Evolutionary conservation across 2,329 filamentous ascomycete species (phyloP), one percentile per base, ranked within the genome.

Genomic region (Ceratocystis albifundus): DNA sequence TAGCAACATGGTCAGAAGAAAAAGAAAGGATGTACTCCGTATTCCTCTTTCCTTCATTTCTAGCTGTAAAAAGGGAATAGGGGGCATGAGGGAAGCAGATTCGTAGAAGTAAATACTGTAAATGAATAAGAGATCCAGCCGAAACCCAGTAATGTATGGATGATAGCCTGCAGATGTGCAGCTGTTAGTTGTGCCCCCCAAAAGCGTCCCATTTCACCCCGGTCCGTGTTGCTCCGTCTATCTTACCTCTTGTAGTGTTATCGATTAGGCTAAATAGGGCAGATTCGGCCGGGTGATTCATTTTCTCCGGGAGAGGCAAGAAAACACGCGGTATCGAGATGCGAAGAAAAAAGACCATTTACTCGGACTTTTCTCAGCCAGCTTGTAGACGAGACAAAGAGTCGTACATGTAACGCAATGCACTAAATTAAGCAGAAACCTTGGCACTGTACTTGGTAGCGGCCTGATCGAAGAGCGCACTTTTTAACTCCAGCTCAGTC

Each of bases 371-470:
- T 6, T 8, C 12, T 28, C 12, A 8, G 30, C 6, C 17, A 17
- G 17, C 8, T 7, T 32, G 55, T 36, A 59, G 17, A 25, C n/a
- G n/a, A n/a, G 17, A 53, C 48, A 12, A 28, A 4, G 36, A 15
- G 8, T 50, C 7, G 48, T 28, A 28, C 55, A 5, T n/a, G 28
- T 28, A 36, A 59, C 28, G 17, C 25, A 36, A 36, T n/a, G 17
- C 25, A 32, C 30, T 28, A 36, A 20, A 30, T 50, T 65, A 67
- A 59, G 59, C 30, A 59, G 63, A 20, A 44, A 90, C 90, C 80
- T 93, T 96, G 44, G 92, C 83, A 70, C 84, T 87, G 76, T 94
- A 97, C 78, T 96, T 97, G 30, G 84, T 80, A 22, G 89, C 89
- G 12, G 92, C 92, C 72, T 86, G 86, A 75, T 96, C 90, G 74